Evolutionary conservation across 2,329 filamentous ascomycete genomes (phyloP).

Genomic region (Cladosporium halotolerans): DNA sequence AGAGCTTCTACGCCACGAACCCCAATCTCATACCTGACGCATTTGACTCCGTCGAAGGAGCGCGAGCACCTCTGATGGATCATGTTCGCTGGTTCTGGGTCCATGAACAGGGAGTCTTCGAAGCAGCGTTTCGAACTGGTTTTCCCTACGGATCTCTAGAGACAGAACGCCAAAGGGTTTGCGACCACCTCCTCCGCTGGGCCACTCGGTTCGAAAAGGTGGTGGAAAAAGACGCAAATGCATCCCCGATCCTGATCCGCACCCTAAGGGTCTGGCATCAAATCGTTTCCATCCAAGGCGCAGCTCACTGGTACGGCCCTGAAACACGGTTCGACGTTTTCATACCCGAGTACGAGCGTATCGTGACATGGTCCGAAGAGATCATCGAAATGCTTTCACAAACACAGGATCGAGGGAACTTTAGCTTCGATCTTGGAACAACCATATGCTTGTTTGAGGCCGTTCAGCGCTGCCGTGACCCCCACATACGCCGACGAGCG

Average conservation of each 20-base stretch:
- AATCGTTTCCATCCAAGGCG: slow-evolving; percentile 8
- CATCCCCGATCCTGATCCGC: slow-evolving; percentile 1
- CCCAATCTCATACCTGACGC: slow-evolving; percentile 7
- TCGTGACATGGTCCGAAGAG: slow-evolving; percentile 11
- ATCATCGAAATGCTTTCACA: slow-evolving; percentile 3
- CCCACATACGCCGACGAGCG: slow-evolving; percentile 14
- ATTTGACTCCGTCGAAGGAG: slow-evolving; percentile 15
- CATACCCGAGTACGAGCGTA: slow-evolving; percentile 4
- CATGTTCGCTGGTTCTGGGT: neutral
- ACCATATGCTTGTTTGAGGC: slow-evolving; percentile 11
- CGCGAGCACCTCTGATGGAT: slow-evolving; percentile 13
- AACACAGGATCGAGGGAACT: neutral
- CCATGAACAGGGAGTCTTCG: neutral
- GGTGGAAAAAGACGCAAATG: neutral
- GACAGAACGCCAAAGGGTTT: neutral
- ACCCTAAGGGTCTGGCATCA: slow-evolving; percentile 14
- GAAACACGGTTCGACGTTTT: slow-evolving; percentile 10
- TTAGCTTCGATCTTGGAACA: slow-evolving; percentile 18
- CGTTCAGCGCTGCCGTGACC: slow-evolving; percentile 16
- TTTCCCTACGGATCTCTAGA: neutral
- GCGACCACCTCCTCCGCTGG: slow-evolving; percentile 10
- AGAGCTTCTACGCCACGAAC: slow-evolving; percentile 11
- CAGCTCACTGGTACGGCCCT: neutral
- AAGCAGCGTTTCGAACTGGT: neutral
- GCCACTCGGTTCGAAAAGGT: slow-evolving; percentile 11